Base-by-base conservation (phyloP, 768 basidiomycete species). In the Chalciporus sphaerocephalus region DNA sequence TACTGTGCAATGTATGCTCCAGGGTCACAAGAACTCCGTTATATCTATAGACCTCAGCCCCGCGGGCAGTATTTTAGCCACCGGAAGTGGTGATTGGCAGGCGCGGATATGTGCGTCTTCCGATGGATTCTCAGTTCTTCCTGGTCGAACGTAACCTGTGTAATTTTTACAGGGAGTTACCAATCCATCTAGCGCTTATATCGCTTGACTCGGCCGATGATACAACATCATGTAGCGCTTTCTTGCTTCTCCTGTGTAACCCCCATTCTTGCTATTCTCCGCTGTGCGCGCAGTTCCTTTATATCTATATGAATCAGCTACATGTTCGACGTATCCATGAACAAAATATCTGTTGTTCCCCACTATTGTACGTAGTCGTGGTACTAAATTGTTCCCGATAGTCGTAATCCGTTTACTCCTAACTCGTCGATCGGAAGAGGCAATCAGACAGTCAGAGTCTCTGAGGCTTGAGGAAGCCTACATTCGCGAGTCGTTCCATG, bases 1-100 rank as follows among this genome's bases (percentile, higher is more conserved):
- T 32, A 78, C 82, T 33, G 85, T 92, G 57, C 94, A 98, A 65
- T 86, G 90, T 58, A 92, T 95, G 87, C 73, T 99, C 24, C 94
- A 97, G 63, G 83, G 64, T 11, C 75, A 74, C 58, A 78, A 85
- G 68, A 85, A 86, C 59, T 81, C 80, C 37, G 83, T 86, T 55
- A 86, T 86, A 60, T 82, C 80, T 24, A 84, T 87, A 59, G 83
- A 86, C 52, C 70, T 87, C 46, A 79, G 79, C 46, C 77, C 78
- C 6, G 72, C 72, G 20, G 81, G 80, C 16, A 78, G 75, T 32
- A 65, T 80, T 44, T 66, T 87, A 36, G 85, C 85, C 11, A 83
- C 82, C 4, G 85, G 84, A 20, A 80, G 78, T 54, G 85, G 85
- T 5, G 84, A 87, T 62, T 83, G 79, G 71, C 75, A 78, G 58